Evolutionary conservation across 2,329 filamentous ascomycete species (phyloP), one percentile per base, ranked within the genome.

Genomic region (Lachnellula occidentalis): DNA sequence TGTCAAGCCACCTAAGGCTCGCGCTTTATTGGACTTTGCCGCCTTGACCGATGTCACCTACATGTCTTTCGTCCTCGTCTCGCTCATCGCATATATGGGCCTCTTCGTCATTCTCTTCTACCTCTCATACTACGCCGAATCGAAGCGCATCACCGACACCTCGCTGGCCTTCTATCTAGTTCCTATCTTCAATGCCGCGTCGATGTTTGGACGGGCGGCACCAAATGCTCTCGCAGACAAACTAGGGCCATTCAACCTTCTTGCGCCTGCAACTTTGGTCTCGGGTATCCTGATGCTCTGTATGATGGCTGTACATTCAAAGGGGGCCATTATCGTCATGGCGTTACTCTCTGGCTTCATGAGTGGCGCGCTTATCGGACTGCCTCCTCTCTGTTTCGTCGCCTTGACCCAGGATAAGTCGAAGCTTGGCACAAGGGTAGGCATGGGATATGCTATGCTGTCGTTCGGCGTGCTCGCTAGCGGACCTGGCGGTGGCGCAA

Each of bases 261-360:
- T 77, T 49, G 67, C 76, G 15, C 71, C 77, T 50, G 72, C 72
- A 9, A 67, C 66, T 12, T 54, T 74, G 50, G 42, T 53, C 11
- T 27, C 68, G 34, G 70, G 70, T 11, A 58, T 70, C 39, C 55
- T 73, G 15, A 61, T 71, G 8, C 64, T 74, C 49, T 71, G 69
- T 57, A 65, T 73, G 63, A 62, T 74, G 4, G 69, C 68, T 0
- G 70, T 73, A 64, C 8, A 68, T 58, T 12, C 61, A 66, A 0
- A 48, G 69, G 0, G 77, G 77, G 0, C 43, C 9, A 70, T 88
- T 27, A 88, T 87, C 63, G 75, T 73, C 1, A 90, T 87, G 76
- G 73, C 80, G 0, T 71, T 76, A 0, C 74, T 85, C 54, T 88
- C 86, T 63, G 87, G 87, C 1, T 73, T 88, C 46, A 77, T 77